phyloP scores from a whole-genome alignment of 140 eudicot genomes.

The Flaveria floridana region DNA sequence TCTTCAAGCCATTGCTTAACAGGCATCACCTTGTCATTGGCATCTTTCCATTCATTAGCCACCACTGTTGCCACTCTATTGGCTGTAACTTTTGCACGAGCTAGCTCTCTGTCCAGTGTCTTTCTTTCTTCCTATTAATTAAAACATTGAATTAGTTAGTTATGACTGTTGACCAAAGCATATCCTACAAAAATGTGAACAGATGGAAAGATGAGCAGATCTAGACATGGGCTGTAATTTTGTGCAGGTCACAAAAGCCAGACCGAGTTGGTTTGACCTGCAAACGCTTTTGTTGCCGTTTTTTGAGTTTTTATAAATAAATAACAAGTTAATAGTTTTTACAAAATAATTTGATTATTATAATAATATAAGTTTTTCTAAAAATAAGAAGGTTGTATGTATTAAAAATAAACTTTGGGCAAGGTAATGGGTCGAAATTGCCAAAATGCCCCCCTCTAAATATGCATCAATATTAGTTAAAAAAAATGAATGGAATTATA shows the following conservation, averaged over 20 bases:
- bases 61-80: conserved; percentile 97
- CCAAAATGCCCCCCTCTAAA: neutral
- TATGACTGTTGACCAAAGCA: neutral
- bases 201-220: neutral
- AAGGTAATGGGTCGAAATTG: neutral
- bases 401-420: neutral
- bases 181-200: conserved; percentile 5
- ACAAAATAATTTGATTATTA: neutral
- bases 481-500: neutral
- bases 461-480: neutral
- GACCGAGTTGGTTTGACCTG: neutral
- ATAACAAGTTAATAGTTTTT: neutral
- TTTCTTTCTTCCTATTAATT: conserved; percentile 80
- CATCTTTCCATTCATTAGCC: conserved; percentile 98
- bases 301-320: neutral
- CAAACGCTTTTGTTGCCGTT: neutral
- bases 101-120: conserved; percentile 90
- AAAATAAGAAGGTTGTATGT: neutral
- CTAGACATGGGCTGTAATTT: neutral
- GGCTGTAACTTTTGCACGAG: conserved; percentile 96
- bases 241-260: neutral
- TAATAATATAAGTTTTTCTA: neutral
- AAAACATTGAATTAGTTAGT: conserved; percentile 13
- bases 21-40: conserved; percentile 98
- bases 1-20: conserved; percentile 99